Evolutionary conservation across 106 monocot species (phyloP), one percentile per base, ranked within the genome.

Genomic region (Cymbidium sinense): DNA sequence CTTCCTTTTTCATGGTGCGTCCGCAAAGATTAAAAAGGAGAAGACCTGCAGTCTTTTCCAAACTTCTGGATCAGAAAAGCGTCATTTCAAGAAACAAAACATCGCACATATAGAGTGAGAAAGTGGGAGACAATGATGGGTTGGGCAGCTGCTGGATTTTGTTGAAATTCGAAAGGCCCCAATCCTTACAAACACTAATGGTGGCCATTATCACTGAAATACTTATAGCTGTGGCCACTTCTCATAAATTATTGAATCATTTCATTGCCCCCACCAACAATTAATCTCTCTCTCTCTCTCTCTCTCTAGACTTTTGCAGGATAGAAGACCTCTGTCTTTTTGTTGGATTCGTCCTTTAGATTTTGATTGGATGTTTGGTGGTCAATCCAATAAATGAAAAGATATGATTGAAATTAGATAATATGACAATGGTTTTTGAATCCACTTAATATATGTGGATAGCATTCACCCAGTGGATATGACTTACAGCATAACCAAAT

Each of bases 11-110:
- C 18, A 27, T 36, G 18, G 20, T 70, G 36, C 27, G 13, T 17
- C 21, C 21, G 36, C 0, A 43, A 43, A 43, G 73, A 43, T 41
- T 2, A 35, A 71, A 28, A 37, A 73, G 7, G 11, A 73, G 43
- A 73, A 73, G 73, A 43, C 73, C 23, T 73, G 73, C 39, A 43
- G 73, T 73, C 73, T 23, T 43, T 73, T 73, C 43, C 73, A 31
- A 73, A 21, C 21, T 73, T 43, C 8, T 43, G 25, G n/a, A 73
- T 73, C 73, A 43, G 12, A 41, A 73, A 37, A 5, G 17, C 19
- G 15, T 36, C 70, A 70, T 70, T 70, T 70, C 36, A 70, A 70
- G 3, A 67, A 11, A 67, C 10, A 67, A 67, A 67, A 67, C 47
- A 11, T 47, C 47, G 29, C 13, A 31, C 2, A 67, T 25, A 67